Evolutionary conservation across 2,329 filamentous ascomycete species (phyloP).

Genomic region (Neospermospora avenae): DNA sequence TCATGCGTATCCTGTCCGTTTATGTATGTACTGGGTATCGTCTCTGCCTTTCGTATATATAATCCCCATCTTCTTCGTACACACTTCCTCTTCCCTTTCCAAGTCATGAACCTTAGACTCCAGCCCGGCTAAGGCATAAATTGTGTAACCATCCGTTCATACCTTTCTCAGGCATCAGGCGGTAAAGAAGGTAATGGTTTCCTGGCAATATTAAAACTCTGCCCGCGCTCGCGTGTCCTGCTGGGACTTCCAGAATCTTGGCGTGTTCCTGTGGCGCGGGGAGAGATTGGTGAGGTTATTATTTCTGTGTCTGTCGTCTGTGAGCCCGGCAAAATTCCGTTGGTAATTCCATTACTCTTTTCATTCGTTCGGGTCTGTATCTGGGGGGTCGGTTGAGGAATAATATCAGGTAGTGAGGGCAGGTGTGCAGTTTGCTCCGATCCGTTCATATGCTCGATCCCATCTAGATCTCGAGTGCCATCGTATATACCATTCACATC

Average conservation of each 20-base stretch:
- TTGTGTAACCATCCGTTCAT: too few relatives aligned
- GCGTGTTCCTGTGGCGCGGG: background rate
- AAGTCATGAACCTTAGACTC: too few relatives aligned
- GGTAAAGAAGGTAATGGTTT: conserved; percentile 46
- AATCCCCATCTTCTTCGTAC: too few relatives aligned
- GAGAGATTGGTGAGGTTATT: background rate
- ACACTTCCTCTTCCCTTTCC: too few relatives aligned
- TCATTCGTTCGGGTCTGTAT: background rate
- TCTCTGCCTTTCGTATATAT: background rate
- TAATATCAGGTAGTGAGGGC: background rate
- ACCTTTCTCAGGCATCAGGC: background rate
- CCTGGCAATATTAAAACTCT: conserved; percentile 30
- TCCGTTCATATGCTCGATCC: background rate
- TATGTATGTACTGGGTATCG: background rate
- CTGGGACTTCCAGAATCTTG: background rate
- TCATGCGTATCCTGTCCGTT: background rate
- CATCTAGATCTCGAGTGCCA: background rate
- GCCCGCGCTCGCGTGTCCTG: background rate
- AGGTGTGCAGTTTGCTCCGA: background rate
- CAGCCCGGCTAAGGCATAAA: too few relatives aligned
- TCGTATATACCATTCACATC: background rate
- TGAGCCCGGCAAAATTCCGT: background rate
- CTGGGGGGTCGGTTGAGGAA: background rate
- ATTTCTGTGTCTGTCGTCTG: background rate
- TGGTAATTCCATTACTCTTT: background rate